Evolutionary conservation across 2,329 filamentous ascomycete genomes (phyloP).

Genomic region (Hypoxylon sp.): DNA sequence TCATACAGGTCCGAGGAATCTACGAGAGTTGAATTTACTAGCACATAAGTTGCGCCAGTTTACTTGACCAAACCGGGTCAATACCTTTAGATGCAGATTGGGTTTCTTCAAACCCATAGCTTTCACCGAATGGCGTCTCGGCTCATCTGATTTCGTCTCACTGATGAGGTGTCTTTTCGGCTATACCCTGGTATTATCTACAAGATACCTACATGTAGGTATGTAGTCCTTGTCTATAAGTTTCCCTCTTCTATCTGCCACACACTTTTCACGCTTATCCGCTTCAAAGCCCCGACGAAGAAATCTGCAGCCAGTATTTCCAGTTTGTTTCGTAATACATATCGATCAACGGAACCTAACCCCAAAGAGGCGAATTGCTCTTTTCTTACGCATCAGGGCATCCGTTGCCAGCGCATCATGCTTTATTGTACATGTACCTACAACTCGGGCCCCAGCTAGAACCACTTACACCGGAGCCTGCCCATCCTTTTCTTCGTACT

Average conservation of each 20-base stretch:
- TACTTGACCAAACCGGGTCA: slow-evolving; percentile 10
- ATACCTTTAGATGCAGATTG: slow-evolving; percentile 15
- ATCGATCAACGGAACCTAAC: slow-evolving; percentile 42
- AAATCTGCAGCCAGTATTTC: slow-evolving; percentile 24
- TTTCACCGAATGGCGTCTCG: slow-evolving; percentile 34
- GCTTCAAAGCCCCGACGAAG: slow-evolving; percentile 23
- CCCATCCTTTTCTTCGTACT: slow-evolving; percentile 6
- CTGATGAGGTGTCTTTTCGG: slow-evolving; percentile 20
- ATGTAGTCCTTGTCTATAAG: too few relatives aligned
- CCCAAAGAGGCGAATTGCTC: slow-evolving; percentile 36
- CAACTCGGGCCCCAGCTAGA: slow-evolving; percentile 27
- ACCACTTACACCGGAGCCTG: slow-evolving; percentile 31
- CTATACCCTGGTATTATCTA: slow-evolving; percentile 15
- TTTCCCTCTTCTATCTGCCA: slow-evolving; percentile 7
- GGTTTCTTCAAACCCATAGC: slow-evolving; percentile 20
- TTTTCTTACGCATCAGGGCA: slow-evolving; percentile 40
- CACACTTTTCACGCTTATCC: slow-evolving; percentile 24
- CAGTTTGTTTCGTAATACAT: slow-evolving; percentile 36
- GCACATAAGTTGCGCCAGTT: slow-evolving; percentile 9
- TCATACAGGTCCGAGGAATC: neutral
- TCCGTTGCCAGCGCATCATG: slow-evolving; percentile 41
- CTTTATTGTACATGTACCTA: slow-evolving; percentile 41
- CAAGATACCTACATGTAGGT: too few relatives aligned
- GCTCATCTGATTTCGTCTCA: slow-evolving; percentile 19
- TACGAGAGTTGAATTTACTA: slow-evolving; percentile 3